Evolutionary conservation across 352 stramenopile species (phyloP).

Genomic region (Globisporangium emineosum): DNA sequence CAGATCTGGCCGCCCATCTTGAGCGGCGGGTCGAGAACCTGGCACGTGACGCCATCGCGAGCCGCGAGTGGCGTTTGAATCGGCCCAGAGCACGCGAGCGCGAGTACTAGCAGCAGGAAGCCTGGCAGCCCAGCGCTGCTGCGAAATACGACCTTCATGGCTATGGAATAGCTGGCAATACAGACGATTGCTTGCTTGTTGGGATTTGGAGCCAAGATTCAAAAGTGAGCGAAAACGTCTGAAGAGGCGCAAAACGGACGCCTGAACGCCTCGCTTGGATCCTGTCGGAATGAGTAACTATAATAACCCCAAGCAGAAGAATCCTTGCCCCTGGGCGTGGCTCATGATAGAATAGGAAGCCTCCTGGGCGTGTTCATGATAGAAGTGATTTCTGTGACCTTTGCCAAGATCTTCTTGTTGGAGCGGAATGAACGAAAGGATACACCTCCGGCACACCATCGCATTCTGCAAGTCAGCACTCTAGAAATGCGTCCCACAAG

Average conservation of each 20-base stretch:
- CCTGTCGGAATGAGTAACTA: not conserved
- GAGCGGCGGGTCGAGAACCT: constrained; percentile 10
- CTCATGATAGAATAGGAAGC: no score
- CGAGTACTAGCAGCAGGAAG: not conserved
- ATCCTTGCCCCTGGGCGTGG: no score
- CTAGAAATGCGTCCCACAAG: no score
- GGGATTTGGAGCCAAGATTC: not conserved
- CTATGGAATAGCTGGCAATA: not conserved
- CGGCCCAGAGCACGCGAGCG: not conserved
- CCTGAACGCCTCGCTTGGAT: not conserved
- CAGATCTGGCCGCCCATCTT: constrained; percentile 23
- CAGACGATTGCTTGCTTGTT: not conserved
- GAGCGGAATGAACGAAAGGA: not conserved
- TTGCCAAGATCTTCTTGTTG: not conserved
- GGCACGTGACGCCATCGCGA: constrained; percentile 10
- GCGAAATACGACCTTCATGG: not conserved
- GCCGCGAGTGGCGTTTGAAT: no score
- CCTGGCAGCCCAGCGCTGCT: not conserved
- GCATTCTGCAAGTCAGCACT: no score
- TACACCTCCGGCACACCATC: not conserved
- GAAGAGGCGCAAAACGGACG: not conserved
- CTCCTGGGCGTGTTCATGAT: no score
- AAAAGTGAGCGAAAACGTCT: not conserved
- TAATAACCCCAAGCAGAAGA: not conserved
- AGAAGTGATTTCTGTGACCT: not conserved